These are phyloP conservation scores for Metarhizium robertsii DNA, from an alignment of 2,329 filamentous ascomycete species.

Conservation along the genomic window DNA sequence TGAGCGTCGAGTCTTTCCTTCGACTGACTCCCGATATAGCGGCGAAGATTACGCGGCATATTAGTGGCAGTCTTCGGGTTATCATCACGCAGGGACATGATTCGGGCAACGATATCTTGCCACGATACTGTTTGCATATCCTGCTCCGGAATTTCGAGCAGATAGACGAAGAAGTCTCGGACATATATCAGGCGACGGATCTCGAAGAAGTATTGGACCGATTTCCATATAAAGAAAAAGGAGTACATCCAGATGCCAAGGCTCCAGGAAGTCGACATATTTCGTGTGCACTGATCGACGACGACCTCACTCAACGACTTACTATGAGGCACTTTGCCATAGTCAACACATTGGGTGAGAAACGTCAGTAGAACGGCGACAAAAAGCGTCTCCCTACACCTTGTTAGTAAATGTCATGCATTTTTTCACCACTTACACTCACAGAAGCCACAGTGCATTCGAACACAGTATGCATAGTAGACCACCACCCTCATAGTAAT, in stretches of 20 bases:
- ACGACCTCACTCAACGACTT: conserved; percentile 42
- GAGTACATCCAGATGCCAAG: conserved; percentile 74
- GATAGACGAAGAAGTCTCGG: conserved; percentile 75
- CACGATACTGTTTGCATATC: conserved; percentile 94
- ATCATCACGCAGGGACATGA: conserved; percentile 75
- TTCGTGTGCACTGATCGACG: conserved; percentile 64
- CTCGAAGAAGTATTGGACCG: conserved; percentile 65
- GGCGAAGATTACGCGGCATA: conserved; percentile 40
- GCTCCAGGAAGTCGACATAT: conserved; percentile 69
- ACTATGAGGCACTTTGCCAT: conserved; percentile 61
- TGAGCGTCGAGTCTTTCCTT: conserved; percentile 93
- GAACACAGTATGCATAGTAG: conserved; percentile 76
- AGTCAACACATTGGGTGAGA: conserved; percentile 78
- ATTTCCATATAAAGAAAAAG: conserved; percentile 77
- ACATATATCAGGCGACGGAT: conserved; percentile 65
- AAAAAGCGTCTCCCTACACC: conserved; percentile 63
- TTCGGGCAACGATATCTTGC: conserved; percentile 78
- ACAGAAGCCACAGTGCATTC: conserved; percentile 64
- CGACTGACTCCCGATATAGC: conserved; percentile 70
- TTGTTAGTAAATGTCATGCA: conserved; percentile 1
- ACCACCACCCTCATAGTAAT: conserved; percentile 75
- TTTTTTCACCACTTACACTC: conserved; percentile 23
- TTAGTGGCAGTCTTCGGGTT: conserved; percentile 70
- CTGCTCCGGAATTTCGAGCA: conserved; percentile 69
- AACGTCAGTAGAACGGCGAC: conserved; percentile 77